Percentiles rank a stretch among this genome's conserved stretches.
phyloP scores from a whole-genome alignment of 2,329 filamentous ascomycete species.

The Colletotrichum sojae region DNA sequence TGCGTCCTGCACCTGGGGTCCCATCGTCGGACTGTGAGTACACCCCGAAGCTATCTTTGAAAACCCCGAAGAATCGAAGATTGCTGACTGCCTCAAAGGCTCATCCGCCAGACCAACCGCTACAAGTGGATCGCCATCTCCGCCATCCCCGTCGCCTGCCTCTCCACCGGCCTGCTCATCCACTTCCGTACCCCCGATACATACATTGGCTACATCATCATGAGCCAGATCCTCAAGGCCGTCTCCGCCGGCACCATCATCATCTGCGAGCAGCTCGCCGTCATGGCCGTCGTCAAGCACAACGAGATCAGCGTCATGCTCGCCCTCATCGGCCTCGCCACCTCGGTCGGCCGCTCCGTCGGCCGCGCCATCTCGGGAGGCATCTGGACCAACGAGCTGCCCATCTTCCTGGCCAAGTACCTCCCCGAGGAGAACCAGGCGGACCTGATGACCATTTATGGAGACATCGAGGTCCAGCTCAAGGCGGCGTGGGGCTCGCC shows the following conservation, averaged over 20 bases:
- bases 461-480: slow-evolving; percentile 51
- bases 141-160: slow-evolving; percentile 50
- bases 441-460: slow-evolving; percentile 52
- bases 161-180: slow-evolving; percentile 50
- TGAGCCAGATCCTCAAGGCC: slow-evolving; percentile 56
- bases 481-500: slow-evolving; percentile 56
- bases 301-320: slow-evolving; percentile 50
- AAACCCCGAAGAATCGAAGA: slow-evolving; percentile 51
- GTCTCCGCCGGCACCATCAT: slow-evolving; percentile 54
- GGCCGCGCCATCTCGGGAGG: slow-evolving; percentile 50
- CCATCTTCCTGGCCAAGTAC: slow-evolving; percentile 51
- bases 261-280: slow-evolving; percentile 62
- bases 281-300: slow-evolving; percentile 51
- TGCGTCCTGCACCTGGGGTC: slow-evolving; percentile 54
- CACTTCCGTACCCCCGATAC: slow-evolving; percentile 51
- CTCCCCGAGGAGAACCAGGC: slow-evolving; percentile 61
- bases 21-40: slow-evolving; percentile 54
- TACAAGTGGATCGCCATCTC: slow-evolving; percentile 51
- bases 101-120: slow-evolving; percentile 49
- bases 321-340: slow-evolving; percentile 49
- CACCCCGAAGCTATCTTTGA: too few relatives aligned
- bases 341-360: slow-evolving; percentile 50
- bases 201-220: slow-evolving; percentile 52
- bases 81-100: slow-evolving; percentile 59
- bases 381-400: slow-evolving; percentile 55